phyloP scores from a whole-genome alignment of 805 yeast species.

The Kluyveromyces dobzhanskii region DNA sequence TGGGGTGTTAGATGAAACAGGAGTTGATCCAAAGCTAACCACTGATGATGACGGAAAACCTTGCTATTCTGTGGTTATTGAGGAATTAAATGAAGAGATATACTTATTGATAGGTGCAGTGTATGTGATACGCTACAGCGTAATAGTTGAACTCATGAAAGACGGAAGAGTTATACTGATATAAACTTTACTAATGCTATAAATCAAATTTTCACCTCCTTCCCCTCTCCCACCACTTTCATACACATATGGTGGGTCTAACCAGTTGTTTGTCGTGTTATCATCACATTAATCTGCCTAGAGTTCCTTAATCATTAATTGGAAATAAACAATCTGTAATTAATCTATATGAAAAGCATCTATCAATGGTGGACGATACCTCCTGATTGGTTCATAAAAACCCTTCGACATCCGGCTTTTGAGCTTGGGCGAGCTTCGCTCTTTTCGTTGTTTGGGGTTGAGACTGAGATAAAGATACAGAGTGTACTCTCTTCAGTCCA shows the following conservation, averaged over 20 bases:
- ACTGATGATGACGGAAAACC: conserved; percentile 30
- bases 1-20: conserved; percentile 4
- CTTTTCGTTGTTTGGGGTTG: conserved; percentile 24
- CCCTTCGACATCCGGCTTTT: conserved; percentile 9
- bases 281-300: no score
- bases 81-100: conserved; percentile 42
- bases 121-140: conserved; percentile 64
- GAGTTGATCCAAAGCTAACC: conserved; percentile 31
- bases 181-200: no score
- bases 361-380: no score
- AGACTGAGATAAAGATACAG: conserved; percentile 22
- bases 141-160: conserved; percentile 34
- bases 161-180: conserved; percentile 38
- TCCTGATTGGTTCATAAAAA: not conserved
- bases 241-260: no score
- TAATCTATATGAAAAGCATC: no score
- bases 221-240: no score
- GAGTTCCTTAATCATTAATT: no score
- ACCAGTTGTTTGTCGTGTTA: no score
- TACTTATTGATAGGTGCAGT: conserved; percentile 57
- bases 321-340: no score
- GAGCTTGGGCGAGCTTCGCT: conserved; percentile 25
- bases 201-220: no score
- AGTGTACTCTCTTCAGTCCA: conserved; percentile 19
- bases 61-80: conserved; percentile 34